These are phyloP conservation scores for Pseudohyphozyma bogoriensis DNA, from an alignment of 768 basidiomycete genomes.

Conservation along the genomic window DNA sequence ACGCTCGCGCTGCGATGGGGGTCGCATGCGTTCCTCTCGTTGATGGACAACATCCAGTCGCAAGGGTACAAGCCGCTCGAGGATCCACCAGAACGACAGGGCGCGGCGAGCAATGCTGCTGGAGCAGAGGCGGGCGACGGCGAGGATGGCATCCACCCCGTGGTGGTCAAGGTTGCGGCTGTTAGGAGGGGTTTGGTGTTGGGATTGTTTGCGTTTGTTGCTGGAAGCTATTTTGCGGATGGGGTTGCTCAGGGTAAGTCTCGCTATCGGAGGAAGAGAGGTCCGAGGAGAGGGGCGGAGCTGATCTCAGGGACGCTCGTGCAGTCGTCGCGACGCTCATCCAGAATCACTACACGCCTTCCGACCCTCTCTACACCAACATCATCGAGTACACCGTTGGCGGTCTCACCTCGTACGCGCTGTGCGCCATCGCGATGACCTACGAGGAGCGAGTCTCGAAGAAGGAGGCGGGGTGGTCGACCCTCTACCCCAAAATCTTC, in stretches of 20 bases:
- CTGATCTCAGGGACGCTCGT: background rate
- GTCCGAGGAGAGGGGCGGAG: conserved; percentile 13
- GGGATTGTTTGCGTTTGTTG: conserved; percentile 54
- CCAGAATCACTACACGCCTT: conserved; percentile 45
- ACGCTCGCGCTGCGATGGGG: conserved; percentile 4
- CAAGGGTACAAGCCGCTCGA: conserved; percentile 10
- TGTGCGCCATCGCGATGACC: conserved; percentile 46
- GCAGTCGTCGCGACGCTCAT: conserved; percentile 23
- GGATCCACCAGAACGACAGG: conserved; percentile 1
- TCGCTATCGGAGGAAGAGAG: conserved; percentile 46
- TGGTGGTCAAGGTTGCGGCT: conserved; percentile 11
- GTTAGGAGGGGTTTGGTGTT: conserved; percentile 49
- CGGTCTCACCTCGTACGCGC: conserved; percentile 44
- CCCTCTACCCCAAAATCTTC: conserved; percentile 35
- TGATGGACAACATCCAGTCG: conserved; percentile 14
- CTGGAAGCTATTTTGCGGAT: conserved; percentile 67
- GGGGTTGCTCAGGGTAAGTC: conserved; percentile 47
- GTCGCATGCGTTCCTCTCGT: conserved; percentile 1
- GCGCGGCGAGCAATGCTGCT: background rate
- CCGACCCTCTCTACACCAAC: conserved; percentile 83
- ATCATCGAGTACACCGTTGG: conserved; percentile 89
- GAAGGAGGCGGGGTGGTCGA: conserved; percentile 48
- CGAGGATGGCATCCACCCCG: conserved; percentile 17
- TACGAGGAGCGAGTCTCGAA: conserved; percentile 64
- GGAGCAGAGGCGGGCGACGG: background rate